Evolutionary conservation across 495 filamentous ascomycete species (phyloP), one percentile per base, ranked within the genome.

Genomic region (Collariella sp.): DNA sequence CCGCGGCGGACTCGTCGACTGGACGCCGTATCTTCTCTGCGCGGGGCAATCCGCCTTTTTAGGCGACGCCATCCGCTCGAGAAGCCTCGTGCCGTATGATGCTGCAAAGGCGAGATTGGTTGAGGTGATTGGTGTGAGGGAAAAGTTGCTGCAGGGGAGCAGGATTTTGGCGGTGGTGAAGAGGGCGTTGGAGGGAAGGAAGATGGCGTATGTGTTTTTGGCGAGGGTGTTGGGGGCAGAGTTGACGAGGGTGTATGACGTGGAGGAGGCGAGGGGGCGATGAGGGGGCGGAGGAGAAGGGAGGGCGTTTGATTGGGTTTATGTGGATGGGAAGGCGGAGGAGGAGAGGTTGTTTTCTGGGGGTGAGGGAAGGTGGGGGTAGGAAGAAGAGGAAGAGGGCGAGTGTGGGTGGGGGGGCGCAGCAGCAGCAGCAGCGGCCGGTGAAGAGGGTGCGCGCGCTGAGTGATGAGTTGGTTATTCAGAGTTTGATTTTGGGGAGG

Each of bases 401-500:
- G 20, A 65, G 60, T 40, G 23, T 22, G 16, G n/a, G n/a, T n/a
- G n/a, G n/a, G n/a, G n/a, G n/a, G n/a, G n/a, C n/a, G n/a, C n/a
- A n/a, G n/a, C n/a, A n/a, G 45, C 36, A 23, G 58, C 58, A n/a
- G 40, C 62, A 70, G 54, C 59, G 53, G 55, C 62, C 73, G 46
- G 62, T 59, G 48, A 77, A 78, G 59, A 76, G 67, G 60, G 71
- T 85, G 35, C 79, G 76, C 64, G 72, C 70, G 64, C 78, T 95
- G 41, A 85, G 84, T 31, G 88, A 95, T 70, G 91, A 97, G 64
- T 82, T 88, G 64, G 80, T 97, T 29, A 83, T 95, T 52, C 94
- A 98, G 73, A 96, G 90, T 66, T 70, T 97, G 55, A 96, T 98
- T 57, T 62, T 96, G 49, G 93, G 91, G 5, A 80, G 79, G 51